A percentile compares a stretch with the other conserved stretches of the same genome.
Evolutionary conservation across 1,284 basidiomycete species (phyloP).

Genomic region (Athelia sp.): DNA sequence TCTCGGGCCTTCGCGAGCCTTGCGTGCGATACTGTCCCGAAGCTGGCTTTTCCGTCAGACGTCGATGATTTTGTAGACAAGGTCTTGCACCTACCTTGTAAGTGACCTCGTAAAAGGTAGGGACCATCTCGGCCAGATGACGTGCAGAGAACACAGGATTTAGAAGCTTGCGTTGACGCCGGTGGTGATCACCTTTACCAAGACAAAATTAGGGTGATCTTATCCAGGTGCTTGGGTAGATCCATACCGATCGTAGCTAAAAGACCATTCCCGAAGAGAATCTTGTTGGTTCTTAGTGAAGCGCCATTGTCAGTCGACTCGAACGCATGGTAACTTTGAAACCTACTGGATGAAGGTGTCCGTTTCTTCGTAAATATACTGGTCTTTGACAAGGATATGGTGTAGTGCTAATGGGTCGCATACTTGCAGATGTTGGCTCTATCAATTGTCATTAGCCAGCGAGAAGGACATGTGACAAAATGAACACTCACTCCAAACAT

Average conservation of each 20-base stretch:
- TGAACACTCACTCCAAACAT: constrained; percentile 12
- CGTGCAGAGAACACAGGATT: constrained; percentile 42
- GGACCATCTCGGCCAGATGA: constrained; percentile 39
- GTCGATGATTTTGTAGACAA: not conserved
- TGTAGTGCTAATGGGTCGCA: constrained; percentile 34
- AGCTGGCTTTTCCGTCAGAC: constrained; percentile 9
- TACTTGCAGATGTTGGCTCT: constrained; percentile 32
- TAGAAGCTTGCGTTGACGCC: constrained; percentile 40
- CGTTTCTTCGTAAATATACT: constrained; percentile 26
- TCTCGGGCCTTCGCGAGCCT: constrained; percentile 9
- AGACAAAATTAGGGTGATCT: not conserved
- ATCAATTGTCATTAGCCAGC: not conserved
- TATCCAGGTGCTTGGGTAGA: not conserved
- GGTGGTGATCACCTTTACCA: constrained; percentile 32
- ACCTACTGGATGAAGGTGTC: constrained; percentile 28
- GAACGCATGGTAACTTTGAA: not conserved
- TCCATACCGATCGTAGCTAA: constrained; percentile 26
- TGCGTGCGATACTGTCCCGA: constrained; percentile 19
- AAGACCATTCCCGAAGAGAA: constrained; percentile 34
- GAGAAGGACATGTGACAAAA: not conserved
- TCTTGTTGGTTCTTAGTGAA: constrained; percentile 19
- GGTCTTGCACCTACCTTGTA: not conserved
- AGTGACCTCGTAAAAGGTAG: constrained; percentile 33
- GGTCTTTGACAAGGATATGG: constrained; percentile 34
- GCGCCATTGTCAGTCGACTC: not conserved